Evolutionary conservation across 1,284 basidiomycete genomes (phyloP), one percentile per base, ranked within the genome.

Genomic region (Salmacisia buchloeana): DNA sequence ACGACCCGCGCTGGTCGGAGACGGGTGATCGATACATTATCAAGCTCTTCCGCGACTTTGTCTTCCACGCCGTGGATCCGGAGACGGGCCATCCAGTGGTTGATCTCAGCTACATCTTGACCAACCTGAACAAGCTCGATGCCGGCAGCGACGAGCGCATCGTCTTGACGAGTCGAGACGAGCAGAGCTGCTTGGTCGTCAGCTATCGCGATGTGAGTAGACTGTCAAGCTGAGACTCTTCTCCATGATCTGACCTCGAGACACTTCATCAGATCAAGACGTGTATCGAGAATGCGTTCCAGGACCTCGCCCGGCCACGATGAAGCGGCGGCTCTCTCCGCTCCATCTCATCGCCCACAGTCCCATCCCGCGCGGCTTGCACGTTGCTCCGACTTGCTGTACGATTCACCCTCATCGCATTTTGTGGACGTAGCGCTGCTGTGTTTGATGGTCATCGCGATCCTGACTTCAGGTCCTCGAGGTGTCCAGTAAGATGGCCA

Each of bases 21-120:
- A 97, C 94, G 1, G 96, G 96, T 13, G 96, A 99, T 78, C 85
- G 94, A 64, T 98, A 99, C 80, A 92, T 98, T 74, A 86, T 98
- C 83, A 97, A 96, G 83, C 86, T 99, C 58, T 98, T 99, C 85
- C 86, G 96, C 31, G 96, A 99, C 81, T 94, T 92, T 76, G 93
- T 98, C 46, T 99, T 99, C 82, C 96, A 99, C 80, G 91, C 94
- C 75, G 89, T 96, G 46, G 92, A 96, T 71, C 91, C 93, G 75
- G 46, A 61, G 31, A 85, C 88, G 66, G 91, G 92, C 10, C 88
- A 89, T 64, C 94, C 96, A 0, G 87, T 97, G 12, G 84, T 97
- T 61, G 94, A 96, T 78, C 82, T 79, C 57, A 75, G 70, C 56
- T 75, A 79, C 63, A 70, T 78, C 38, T 66, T 79, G 12, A 69